Percentiles rank a stretch among this genome's conserved stretches.
Conservation (phyloP, 2,329 filamentous ascomycete genomes). For the Coniochaeta hoffmannii region DNA sequence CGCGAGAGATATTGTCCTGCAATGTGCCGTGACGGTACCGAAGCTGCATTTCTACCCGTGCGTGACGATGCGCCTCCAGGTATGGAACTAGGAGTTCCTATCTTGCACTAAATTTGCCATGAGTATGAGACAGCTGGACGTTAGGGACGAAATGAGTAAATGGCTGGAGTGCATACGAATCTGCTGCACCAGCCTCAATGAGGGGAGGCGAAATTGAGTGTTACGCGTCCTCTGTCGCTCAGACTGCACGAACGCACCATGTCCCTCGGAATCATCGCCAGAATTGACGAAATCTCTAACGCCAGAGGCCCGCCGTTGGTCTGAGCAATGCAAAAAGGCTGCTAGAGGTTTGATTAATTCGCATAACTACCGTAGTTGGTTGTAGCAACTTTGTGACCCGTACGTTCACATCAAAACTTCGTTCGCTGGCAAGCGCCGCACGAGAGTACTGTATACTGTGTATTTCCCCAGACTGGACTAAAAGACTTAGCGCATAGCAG, state of each 20-base stretch:
- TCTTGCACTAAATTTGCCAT: no score
- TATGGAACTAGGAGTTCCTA: neutral
- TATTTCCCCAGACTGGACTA: no score
- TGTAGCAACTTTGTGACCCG: no score
- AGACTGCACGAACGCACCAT: neutral
- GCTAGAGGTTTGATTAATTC: no score
- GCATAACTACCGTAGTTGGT: no score
- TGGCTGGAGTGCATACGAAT: neutral
- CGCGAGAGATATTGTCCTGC: neutral
- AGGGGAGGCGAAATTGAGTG: neutral
- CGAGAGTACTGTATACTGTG: no score
- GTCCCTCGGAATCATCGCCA: neutral
- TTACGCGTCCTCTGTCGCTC: neutral
- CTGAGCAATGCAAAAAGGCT: no score
- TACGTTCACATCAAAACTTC: no score
- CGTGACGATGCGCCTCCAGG: neutral
- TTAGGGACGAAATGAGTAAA: neutral
- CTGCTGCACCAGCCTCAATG: neutral
- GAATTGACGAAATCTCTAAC: neutral
- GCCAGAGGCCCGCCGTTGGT: no score
- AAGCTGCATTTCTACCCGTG: neutral
- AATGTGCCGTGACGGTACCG: neutral
- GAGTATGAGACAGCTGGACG: neutral
- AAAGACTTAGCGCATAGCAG: no score
- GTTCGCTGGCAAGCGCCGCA: no score